Conservation (phyloP, 2,329 filamentous ascomycete species). For the Hypoxylon sp. region DNA sequence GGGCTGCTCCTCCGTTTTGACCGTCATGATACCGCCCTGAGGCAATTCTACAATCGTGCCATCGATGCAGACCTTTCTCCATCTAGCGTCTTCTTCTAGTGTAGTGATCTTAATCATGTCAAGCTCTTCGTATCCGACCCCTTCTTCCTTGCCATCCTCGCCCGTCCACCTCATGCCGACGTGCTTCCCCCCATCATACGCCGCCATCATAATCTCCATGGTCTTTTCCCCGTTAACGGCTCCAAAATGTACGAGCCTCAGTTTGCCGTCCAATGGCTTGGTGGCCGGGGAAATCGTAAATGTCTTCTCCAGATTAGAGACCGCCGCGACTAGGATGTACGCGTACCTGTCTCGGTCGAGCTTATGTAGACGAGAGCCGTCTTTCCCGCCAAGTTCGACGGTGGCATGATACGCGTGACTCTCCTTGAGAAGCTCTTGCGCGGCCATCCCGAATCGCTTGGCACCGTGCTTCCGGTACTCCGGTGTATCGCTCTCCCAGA, state of each 20-base stretch:
- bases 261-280: constrained; percentile 74
- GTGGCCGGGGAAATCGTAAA: constrained; percentile 85
- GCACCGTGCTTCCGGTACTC: constrained; percentile 82
- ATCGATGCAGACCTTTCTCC: constrained; percentile 92
- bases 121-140: constrained; percentile 78
- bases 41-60: constrained; percentile 85
- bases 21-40: constrained; percentile 76
- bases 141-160: constrained; percentile 53
- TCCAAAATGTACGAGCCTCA: constrained; percentile 82
- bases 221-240: constrained; percentile 72
- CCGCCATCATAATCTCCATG: constrained; percentile 81
- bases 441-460: constrained; percentile 87
- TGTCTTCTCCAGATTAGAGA: constrained; percentile 83
- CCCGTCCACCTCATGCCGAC: constrained; percentile 62
- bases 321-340: constrained; percentile 81
- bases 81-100: constrained; percentile 75
- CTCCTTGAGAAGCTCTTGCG: constrained; percentile 75
- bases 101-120: constrained; percentile 76
- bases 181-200: constrained; percentile 70
- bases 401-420: constrained; percentile 64
- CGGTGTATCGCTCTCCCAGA: constrained; percentile 89
- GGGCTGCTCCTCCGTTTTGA: constrained; percentile 63
- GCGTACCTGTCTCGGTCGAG: constrained; percentile 67
- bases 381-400: constrained; percentile 52
- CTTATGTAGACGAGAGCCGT: constrained; percentile 11